Conservation (phyloP, 176 grass and related monocot species). For the Tillandsia fasciculata region DNA sequence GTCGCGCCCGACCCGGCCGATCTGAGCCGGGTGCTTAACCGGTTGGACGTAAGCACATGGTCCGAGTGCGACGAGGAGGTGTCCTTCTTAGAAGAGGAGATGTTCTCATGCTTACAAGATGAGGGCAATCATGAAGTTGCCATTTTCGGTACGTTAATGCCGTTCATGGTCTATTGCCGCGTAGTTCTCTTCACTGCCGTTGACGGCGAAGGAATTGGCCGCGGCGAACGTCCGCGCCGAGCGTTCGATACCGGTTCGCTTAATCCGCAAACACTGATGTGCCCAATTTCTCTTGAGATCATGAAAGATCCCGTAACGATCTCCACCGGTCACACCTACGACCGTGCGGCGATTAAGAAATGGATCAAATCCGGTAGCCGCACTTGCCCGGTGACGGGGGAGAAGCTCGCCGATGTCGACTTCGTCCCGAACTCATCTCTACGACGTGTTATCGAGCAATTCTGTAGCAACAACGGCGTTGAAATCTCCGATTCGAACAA, state of each 20-base stretch:
- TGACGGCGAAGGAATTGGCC: slow-evolving; percentile 15
- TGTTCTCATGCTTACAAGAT: slow-evolving; percentile 1
- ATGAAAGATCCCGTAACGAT: slow-evolving; percentile 84
- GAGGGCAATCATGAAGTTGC: slow-evolving; percentile 19
- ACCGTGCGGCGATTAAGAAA: slow-evolving; percentile 54
- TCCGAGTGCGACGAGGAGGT: slow-evolving; percentile 65
- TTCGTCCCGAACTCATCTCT: slow-evolving; percentile 59
- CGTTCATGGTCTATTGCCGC: slow-evolving; percentile 75
- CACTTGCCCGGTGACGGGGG: slow-evolving; percentile 78
- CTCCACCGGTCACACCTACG: slow-evolving; percentile 81
- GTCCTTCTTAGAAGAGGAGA: slow-evolving; percentile 37
- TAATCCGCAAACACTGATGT: slow-evolving; percentile 42
- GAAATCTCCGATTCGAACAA: neutral
- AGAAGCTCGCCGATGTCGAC: slow-evolving; percentile 37
- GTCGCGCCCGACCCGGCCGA: slow-evolving; percentile 34
- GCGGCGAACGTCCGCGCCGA: slow-evolving; percentile 3
- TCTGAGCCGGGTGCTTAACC: slow-evolving; percentile 41
- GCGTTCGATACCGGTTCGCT: slow-evolving; percentile 33
- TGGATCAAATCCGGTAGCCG: slow-evolving; percentile 47
- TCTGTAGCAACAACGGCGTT: slow-evolving; percentile 38
- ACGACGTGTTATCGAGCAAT: slow-evolving; percentile 37
- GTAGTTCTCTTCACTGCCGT: slow-evolving; percentile 50
- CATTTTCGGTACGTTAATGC: slow-evolving; percentile 34
- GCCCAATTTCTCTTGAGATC: slow-evolving; percentile 79
- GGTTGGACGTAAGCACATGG: slow-evolving; percentile 49